These are phyloP conservation scores for Hypocreales sp. DNA, from an alignment of 2,329 filamentous ascomycete genomes.

Conservation along the genomic window DNA sequence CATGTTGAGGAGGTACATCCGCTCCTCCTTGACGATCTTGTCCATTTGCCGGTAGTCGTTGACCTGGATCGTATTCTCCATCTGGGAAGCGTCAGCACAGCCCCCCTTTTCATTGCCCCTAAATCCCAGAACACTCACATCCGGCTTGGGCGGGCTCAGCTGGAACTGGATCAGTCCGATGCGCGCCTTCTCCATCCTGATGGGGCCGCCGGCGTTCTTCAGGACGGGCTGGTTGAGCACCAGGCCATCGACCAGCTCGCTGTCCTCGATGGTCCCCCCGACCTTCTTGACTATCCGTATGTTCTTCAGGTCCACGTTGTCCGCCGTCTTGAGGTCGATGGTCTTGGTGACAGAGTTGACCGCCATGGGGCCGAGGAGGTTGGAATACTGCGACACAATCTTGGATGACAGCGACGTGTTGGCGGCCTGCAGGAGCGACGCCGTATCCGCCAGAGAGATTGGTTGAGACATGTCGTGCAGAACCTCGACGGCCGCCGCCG, in stretches of 20 bases:
- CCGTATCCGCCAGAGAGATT: slow-evolving; percentile 74
- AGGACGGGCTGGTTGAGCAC: slow-evolving; percentile 86
- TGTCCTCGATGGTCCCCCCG: slow-evolving; percentile 95
- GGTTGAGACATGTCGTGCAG: slow-evolving; percentile 94
- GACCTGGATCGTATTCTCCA: slow-evolving; percentile 98
- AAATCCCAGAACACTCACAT: slow-evolving; percentile 39
- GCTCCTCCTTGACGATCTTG: slow-evolving; percentile 99
- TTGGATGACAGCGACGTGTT: slow-evolving; percentile 96
- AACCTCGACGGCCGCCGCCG: slow-evolving; percentile 73
- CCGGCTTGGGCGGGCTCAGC: slow-evolving; percentile 92
- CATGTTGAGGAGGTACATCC: slow-evolving; percentile 94
- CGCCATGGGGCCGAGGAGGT: slow-evolving; percentile 90
- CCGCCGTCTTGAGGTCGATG: slow-evolving; percentile 87
- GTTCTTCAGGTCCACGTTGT: slow-evolving; percentile 93
- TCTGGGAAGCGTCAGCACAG: slow-evolving; percentile 31
- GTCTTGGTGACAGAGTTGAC: slow-evolving; percentile 93
- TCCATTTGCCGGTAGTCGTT: slow-evolving; percentile 99
- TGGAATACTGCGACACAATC: slow-evolving; percentile 95
- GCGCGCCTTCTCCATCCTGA: slow-evolving; percentile 89
- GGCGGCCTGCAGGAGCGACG: slow-evolving; percentile 86
- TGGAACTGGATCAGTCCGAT: slow-evolving; percentile 98
- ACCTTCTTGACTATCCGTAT: slow-evolving; percentile 97
- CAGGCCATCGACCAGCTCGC: slow-evolving; percentile 88
- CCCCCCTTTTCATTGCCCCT: background rate
- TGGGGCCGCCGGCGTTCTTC: slow-evolving; percentile 83